Evolutionary conservation across 2,329 filamentous ascomycete genomes (phyloP).

Genomic region (Sordariomycetes sp.): DNA sequence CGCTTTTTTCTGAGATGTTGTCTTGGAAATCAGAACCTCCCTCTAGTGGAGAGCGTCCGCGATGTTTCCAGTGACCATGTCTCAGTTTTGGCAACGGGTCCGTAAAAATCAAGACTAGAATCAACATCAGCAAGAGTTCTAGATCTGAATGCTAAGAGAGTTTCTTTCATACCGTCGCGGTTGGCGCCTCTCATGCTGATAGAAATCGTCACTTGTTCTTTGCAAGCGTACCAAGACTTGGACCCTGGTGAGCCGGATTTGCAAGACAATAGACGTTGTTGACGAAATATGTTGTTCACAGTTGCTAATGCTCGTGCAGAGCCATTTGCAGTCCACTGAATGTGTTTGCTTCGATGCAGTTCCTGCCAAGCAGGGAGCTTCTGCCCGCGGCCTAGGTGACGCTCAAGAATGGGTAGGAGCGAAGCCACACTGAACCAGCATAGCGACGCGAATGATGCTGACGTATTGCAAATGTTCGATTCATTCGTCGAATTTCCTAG

Average conservation of each 20-base stretch:
- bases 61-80: not conserved
- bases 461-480: not conserved
- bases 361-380: not conserved
- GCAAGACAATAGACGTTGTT: not conserved
- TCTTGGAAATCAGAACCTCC: not conserved
- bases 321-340: not conserved
- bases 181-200: not conserved
- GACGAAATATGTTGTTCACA: not conserved
- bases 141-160: not conserved
- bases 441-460: not conserved
- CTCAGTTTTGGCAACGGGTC: not conserved
- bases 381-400: not conserved
- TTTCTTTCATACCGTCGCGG: not conserved
- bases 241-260: no score
- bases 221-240: not conserved
- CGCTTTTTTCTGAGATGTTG: not conserved
- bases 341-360: not conserved
- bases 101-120: not conserved
- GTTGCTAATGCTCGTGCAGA: not conserved
- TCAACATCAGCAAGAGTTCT: not conserved
- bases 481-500: not conserved
- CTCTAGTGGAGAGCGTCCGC: not conserved
- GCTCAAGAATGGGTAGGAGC: no score
- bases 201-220: not conserved
- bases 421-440: not conserved